Percentiles rank a stretch among this genome's conserved stretches.
These are phyloP conservation scores for Candida xiaguanensis DNA, from an alignment of 805 yeast species.

Conservation along the genomic window DNA sequence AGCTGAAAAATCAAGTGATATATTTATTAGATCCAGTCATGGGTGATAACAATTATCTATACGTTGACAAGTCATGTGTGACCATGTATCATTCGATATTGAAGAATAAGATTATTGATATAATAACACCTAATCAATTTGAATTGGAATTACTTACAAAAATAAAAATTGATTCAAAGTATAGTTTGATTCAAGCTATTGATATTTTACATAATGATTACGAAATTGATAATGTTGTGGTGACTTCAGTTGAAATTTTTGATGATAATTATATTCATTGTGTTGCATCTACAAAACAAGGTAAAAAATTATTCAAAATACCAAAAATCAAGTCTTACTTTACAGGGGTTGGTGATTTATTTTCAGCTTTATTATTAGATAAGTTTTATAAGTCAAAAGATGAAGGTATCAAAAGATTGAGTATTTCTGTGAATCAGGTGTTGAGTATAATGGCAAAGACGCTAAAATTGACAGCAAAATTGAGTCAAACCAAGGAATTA, in stretches of 20 bases:
- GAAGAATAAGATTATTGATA: constrained; percentile 57
- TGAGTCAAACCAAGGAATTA: constrained; percentile 19
- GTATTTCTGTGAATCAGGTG: constrained; percentile 50
- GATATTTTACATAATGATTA: constrained; percentile 43
- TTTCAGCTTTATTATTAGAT: constrained; percentile 74
- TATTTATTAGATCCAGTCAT: constrained; percentile 76
- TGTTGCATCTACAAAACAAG: constrained; percentile 18
- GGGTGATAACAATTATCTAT: constrained; percentile 74
- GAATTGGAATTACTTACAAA: constrained; percentile 75
- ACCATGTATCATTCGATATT: constrained; percentile 37
- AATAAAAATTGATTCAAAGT: constrained; percentile 36
- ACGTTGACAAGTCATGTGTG: constrained; percentile 52
- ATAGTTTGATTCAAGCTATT: constrained; percentile 45
- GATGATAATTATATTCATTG: constrained; percentile 21
- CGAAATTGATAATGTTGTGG: constrained; percentile 57
- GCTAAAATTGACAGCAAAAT: constrained; percentile 42
- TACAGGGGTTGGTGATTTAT: constrained; percentile 93
- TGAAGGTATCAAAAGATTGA: constrained; percentile 10
- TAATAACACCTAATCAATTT: constrained; percentile 88
- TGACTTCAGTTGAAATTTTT: constrained; percentile 50
- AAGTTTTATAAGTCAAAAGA: constrained; percentile 37
- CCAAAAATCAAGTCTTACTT: constrained; percentile 75
- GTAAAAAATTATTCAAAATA: constrained; percentile 40
- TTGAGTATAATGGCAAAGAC: constrained; percentile 53
- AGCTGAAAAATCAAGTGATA: constrained; percentile 29